These are phyloP conservation scores for Alliaria petiolata DNA, from an alignment of 345 rosid species.

Conservation along the genomic window DNA sequence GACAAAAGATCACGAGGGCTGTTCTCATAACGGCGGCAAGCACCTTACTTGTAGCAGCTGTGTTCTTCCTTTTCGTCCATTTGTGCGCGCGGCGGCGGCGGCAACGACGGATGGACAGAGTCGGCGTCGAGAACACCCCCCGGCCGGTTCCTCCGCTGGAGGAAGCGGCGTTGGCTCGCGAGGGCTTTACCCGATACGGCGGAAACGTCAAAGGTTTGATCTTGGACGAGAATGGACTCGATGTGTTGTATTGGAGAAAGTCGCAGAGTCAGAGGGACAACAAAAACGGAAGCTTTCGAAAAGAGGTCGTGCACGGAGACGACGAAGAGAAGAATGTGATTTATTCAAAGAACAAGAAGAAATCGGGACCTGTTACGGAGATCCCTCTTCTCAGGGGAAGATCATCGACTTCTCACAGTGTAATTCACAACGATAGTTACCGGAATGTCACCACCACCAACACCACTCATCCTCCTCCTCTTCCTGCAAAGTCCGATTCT, in stretches of 20 bases:
- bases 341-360: conserved; percentile 23
- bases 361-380: conserved; percentile 37
- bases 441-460: background rate
- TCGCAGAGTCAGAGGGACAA: conserved; percentile 20
- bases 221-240: conserved; percentile 45
- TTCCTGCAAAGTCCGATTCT: conserved; percentile 11
- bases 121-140: background rate
- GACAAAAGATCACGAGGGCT: conserved; percentile 43
- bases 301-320: conserved; percentile 2
- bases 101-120: conserved; percentile 28
- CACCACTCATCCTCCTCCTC: background rate
- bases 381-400: conserved; percentile 63
- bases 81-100: conserved; percentile 32
- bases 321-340: conserved; percentile 23
- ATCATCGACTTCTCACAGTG: conserved; percentile 50
- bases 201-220: conserved; percentile 47
- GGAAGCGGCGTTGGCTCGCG: conserved; percentile 18
- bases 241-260: conserved; percentile 53
- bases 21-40: conserved; percentile 64
- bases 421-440: conserved; percentile 14
- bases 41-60: conserved; percentile 47
- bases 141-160: conserved; percentile 12
- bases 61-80: conserved; percentile 52
- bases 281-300: conserved; percentile 14
- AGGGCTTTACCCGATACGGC: conserved; percentile 32